Conservation (phyloP, 1,139 yeast species). For the Yamadazyma taylorii region DNA sequence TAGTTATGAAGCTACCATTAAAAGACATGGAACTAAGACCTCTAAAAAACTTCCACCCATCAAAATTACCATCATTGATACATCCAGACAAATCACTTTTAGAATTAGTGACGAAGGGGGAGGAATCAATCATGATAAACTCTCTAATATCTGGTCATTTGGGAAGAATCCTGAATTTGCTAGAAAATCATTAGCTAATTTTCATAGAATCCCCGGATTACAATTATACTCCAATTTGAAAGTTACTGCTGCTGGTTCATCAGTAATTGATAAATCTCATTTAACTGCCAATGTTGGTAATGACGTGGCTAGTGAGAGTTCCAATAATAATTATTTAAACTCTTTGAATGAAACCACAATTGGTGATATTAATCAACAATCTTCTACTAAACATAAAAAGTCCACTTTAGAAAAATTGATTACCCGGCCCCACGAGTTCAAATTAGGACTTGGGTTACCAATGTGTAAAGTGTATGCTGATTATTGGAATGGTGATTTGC, state of each 20-base stretch:
- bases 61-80: constrained; percentile 65
- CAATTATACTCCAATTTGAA: constrained; percentile 42
- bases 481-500: constrained; percentile 91
- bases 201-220: constrained; percentile 67
- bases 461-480: constrained; percentile 91
- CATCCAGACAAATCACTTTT: constrained; percentile 66
- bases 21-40: constrained; percentile 31
- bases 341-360: constrained; percentile 34
- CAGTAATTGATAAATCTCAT: constrained; percentile 26
- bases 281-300: not conserved
- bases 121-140: constrained; percentile 62
- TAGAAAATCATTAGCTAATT: constrained; percentile 54
- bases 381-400: constrained; percentile 28
- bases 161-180: constrained; percentile 66
- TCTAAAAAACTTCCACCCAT: constrained; percentile 61
- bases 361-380: constrained; percentile 37
- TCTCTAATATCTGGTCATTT: constrained; percentile 79
- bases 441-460: constrained; percentile 86
- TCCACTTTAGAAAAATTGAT: constrained; percentile 50
- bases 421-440: constrained; percentile 69
- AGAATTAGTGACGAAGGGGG: constrained; percentile 91
- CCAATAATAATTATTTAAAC: constrained; percentile 11
- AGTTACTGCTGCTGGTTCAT: constrained; percentile 42
- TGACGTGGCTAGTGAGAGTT: not conserved
- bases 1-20: constrained; percentile 76